Conservation (phyloP, 495 filamentous ascomycete species). For the Lepraria neglecta region DNA sequence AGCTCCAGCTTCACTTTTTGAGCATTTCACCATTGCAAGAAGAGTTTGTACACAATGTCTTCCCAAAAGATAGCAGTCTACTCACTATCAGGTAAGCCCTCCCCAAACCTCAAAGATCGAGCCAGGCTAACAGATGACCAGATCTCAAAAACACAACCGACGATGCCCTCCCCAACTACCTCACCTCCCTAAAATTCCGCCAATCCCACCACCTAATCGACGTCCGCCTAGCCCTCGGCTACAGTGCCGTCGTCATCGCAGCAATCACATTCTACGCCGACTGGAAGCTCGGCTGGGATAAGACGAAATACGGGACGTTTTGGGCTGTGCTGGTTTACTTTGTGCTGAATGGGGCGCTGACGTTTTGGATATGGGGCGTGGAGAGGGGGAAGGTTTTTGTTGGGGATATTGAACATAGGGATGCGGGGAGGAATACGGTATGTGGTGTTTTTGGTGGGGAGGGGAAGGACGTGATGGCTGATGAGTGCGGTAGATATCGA, state of each 20-base stretch:
- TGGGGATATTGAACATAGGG: conserved; percentile 54
- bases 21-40: neutral
- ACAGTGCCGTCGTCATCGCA: conserved; percentile 70
- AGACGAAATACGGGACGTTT: conserved; percentile 66
- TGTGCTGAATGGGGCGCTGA: conserved; percentile 68
- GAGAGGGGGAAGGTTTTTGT: conserved; percentile 78
- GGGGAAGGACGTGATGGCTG: neutral
- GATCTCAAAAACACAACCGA: conserved; percentile 96
- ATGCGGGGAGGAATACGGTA: conserved; percentile 36
- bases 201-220: conserved; percentile 77
- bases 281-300: conserved; percentile 83
- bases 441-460: neutral
- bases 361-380: conserved; percentile 78
- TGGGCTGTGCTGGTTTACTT: conserved; percentile 69
- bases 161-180: conserved; percentile 88
- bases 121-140: conserved; percentile 33
- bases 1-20: neutral
- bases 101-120: neutral
- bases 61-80: conserved; percentile 57
- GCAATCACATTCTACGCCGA: conserved; percentile 83
- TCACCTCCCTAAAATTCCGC: conserved; percentile 72
- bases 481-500: conserved; percentile 48
- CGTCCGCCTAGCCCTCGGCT: conserved; percentile 75
- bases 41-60: conserved; percentile 33
- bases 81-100: conserved; percentile 54